Conservation (phyloP, 768 basidiomycete genomes). For the Tricholoma bakamatsutake region DNA sequence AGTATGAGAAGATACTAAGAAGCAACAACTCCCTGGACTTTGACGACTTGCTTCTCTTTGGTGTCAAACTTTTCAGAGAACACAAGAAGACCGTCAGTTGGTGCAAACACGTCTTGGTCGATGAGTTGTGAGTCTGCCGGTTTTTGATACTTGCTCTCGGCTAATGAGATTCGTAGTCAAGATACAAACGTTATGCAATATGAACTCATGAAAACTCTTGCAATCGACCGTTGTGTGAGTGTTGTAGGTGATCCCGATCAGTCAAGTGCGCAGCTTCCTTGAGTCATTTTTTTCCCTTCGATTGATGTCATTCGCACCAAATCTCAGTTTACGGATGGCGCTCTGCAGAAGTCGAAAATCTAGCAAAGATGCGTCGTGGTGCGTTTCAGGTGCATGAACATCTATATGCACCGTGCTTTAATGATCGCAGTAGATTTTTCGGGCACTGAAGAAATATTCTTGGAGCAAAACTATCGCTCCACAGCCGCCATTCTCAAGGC, state of each 20-base stretch:
- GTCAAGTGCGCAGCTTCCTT: conserved; percentile 42
- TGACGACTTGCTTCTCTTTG: conserved; percentile 76
- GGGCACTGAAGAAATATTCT: conserved; percentile 56
- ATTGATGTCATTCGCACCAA: not conserved
- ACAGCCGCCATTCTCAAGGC: conserved; percentile 69
- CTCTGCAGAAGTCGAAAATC: conserved; percentile 70
- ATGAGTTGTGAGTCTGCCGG: conserved; percentile 65
- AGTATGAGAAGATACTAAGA: conserved; percentile 59
- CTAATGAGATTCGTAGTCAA: conserved; percentile 35
- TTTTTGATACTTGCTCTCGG: not conserved
- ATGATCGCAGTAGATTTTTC: conserved; percentile 48
- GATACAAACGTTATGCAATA: conserved; percentile 83
- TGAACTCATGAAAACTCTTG: conserved; percentile 66
- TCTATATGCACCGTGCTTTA: not conserved
- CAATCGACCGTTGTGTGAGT: conserved; percentile 54
- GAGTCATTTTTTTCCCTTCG: not conserved
- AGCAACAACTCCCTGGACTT: conserved; percentile 77
- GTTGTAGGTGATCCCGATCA: conserved; percentile 91
- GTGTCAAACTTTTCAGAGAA: conserved; percentile 54
- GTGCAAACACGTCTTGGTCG: conserved; percentile 69
- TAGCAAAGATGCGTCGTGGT: conserved; percentile 68
- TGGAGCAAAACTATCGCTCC: conserved; percentile 87
- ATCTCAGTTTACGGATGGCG: conserved; percentile 78
- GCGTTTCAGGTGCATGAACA: not conserved
- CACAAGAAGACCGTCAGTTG: conserved; percentile 46